phyloP scores from a whole-genome alignment of 1,284 basidiomycete genomes.

The Ceratobasidium papillatum region DNA sequence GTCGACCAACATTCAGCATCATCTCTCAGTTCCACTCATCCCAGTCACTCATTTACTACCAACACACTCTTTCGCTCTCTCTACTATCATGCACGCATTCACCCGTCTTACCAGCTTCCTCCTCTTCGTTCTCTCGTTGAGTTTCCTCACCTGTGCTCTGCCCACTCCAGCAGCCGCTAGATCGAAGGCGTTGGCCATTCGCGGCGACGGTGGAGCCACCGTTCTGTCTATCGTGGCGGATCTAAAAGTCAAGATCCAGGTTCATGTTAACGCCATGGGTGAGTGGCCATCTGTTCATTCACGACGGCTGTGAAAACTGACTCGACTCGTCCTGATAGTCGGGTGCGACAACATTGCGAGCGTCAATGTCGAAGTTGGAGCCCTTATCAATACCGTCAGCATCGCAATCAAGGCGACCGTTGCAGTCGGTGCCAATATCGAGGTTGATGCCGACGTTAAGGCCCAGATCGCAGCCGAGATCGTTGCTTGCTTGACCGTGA shows the following conservation, averaged over 20 bases:
- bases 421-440: not conserved
- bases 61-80: not conserved
- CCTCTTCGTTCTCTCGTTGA: constrained; percentile 14
- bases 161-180: not conserved
- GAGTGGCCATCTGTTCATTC: not conserved
- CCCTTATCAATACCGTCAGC: not conserved
- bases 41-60: not conserved
- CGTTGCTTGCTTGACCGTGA: constrained; percentile 1
- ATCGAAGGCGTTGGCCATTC: not conserved
- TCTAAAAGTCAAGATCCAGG: not conserved
- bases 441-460: not conserved
- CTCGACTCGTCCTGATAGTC: not conserved
- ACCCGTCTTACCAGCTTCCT: constrained; percentile 19
- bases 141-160: constrained; percentile 4
- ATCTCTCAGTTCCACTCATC: too few species aligned
- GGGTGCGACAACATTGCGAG: not conserved
- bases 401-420: not conserved
- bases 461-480: not conserved
- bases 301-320: not conserved
- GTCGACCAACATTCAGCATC: not conserved
- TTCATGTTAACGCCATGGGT: not conserved
- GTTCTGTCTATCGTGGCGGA: not conserved
- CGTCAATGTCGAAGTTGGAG: not conserved
- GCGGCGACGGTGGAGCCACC: not conserved
- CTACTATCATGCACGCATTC: not conserved